Base-by-base conservation (phyloP, 2,329 filamentous ascomycete species). In the Monosporascus sp. region DNA sequence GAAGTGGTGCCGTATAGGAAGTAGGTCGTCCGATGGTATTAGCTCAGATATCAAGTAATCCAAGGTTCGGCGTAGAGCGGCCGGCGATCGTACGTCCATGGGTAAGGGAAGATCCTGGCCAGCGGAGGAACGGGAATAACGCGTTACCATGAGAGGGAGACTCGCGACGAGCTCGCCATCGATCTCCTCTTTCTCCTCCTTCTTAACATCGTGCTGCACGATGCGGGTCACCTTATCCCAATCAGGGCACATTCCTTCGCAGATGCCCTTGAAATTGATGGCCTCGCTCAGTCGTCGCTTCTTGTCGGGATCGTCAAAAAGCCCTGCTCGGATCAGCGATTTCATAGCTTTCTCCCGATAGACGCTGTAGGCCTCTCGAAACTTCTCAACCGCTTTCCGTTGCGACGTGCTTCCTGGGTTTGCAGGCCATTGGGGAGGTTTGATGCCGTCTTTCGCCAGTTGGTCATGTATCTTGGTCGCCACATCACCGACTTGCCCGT, bases 191-290 rank as follows among this genome's bases (percentile, higher is more conserved):
- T 81, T 84, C 62, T 87, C 84, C 7, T 79, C 73, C 7, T 70
- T 70, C 58, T 80, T 77, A 22, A 85, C 76, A 55, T 86, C 81
- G 60, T 76, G 72, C 63, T 87, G 82, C 48, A 78, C 79, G 52
- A 87, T 86, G 55, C 84, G 77, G 49, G 76, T 80, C 37, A 85
- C 77, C 65, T 80, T 81, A 64, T 88, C 85, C 66, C 80, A 86
- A 57, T 86, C 81, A 5, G 85, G 85, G 56, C 85, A 88, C 84
- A 87, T 87, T 26, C 85, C 81, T 60, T 87, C 81, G 61, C 84
- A 87, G 46, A 84, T 85, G 15, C 85, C 85, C 64, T 84, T 84
- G 63, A 88, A 88, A 43, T 81, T 78, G 48, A 87, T 81, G 7
- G 85, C 85, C 63, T 87, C 79, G 54, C 81, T 76, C 7, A 88